Conservation (phyloP, 768 basidiomycete genomes). For the Pholiota microspora region DNA sequence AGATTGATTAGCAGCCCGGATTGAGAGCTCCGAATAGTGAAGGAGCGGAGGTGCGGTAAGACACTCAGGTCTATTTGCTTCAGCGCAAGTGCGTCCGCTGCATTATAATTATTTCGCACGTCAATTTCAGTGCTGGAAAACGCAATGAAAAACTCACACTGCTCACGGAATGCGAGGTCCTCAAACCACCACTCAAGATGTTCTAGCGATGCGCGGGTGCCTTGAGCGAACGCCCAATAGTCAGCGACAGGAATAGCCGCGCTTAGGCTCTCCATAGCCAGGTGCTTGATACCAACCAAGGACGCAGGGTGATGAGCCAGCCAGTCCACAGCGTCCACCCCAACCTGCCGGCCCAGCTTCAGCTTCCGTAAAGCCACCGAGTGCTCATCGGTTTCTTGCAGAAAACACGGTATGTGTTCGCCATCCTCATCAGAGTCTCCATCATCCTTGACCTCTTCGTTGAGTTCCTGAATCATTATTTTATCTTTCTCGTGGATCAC, state of each 20-base stretch:
- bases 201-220: conserved; percentile 4
- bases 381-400: background rate
- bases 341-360: conserved; percentile 1
- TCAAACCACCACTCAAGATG: conserved; percentile 10
- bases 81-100: conserved; percentile 1
- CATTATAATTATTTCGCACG: background rate
- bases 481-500: background rate
- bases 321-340: conserved; percentile 5
- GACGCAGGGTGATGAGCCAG: background rate
- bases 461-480: background rate
- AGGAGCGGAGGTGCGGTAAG: conserved; percentile 5
- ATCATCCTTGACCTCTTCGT: too few species aligned
- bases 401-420: background rate
- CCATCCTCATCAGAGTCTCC: background rate
- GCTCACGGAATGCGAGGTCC: conserved; percentile 5
- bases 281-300: background rate
- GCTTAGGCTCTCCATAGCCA: conserved; percentile 9
- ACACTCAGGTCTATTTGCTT: conserved; percentile 7
- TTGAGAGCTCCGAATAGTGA: conserved; percentile 6
- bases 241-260: background rate
- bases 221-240: conserved; percentile 6
- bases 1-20: conserved; percentile 6
- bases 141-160: background rate
- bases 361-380: background rate
- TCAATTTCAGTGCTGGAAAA: background rate